Evolutionary conservation across 2,329 filamentous ascomycete genomes (phyloP).

Genomic region (Nannizzia gypsea): DNA sequence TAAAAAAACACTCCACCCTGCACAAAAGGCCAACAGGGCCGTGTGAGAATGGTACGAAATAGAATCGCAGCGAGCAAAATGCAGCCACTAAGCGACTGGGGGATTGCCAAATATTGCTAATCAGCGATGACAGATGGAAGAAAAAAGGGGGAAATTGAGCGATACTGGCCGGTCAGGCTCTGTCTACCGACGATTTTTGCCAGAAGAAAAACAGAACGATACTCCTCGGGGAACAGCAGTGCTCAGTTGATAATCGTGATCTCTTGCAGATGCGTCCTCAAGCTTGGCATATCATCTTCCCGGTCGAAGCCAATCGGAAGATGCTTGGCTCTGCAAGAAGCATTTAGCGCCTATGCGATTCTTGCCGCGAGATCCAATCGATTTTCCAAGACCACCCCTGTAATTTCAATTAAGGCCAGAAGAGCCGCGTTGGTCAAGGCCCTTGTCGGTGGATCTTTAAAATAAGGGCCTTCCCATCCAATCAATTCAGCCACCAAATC

Average conservation of each 20-base stretch:
- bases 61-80: background rate
- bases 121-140: background rate
- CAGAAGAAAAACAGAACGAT: background rate
- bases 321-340: background rate
- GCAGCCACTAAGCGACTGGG: background rate
- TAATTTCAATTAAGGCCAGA: constrained; percentile 19
- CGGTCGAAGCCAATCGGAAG: background rate
- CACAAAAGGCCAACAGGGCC: background rate
- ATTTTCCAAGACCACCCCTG: constrained; percentile 20
- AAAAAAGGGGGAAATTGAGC: background rate
- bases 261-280: constrained; percentile 20
- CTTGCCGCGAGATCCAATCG: constrained; percentile 30
- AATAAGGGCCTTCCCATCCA: constrained; percentile 19
- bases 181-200: background rate
- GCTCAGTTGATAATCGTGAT: constrained; percentile 24
- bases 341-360: constrained; percentile 26
- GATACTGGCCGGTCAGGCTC: background rate
- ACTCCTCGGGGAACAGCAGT: background rate
- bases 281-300: background rate
- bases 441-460: background rate
- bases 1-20: background rate
- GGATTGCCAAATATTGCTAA: background rate
- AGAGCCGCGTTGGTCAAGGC: constrained; percentile 17
- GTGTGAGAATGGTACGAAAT: background rate
- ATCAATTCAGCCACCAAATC: constrained; percentile 29